A percentile compares a stretch with the other conserved stretches of the same genome.
Conservation (phyloP, 1,139 yeast species). For the Wickerhamiella infanticola region DNA sequence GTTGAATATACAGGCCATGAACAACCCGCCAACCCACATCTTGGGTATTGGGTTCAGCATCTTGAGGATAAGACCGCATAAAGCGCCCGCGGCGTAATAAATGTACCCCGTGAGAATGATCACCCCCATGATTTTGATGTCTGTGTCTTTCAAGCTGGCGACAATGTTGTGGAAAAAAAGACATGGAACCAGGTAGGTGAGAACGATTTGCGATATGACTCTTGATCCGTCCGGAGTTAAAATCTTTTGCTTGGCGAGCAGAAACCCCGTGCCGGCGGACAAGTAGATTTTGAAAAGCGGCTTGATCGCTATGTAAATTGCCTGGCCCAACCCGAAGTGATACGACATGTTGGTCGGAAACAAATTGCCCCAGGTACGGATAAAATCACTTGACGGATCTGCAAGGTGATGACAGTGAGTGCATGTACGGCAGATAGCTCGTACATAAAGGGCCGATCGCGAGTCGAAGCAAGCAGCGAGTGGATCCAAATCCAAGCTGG, state of each 20-base stretch:
- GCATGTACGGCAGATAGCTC: too few relatives aligned
- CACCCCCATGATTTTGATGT: conserved; percentile 63
- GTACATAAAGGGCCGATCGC: too few relatives aligned
- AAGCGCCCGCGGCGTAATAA: conserved; percentile 21
- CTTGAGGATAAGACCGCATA: conserved; percentile 20
- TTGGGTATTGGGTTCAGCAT: conserved; percentile 40
- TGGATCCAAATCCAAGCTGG: too few relatives aligned
- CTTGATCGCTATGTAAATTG: conserved; percentile 67
- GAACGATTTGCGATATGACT: conserved; percentile 57
- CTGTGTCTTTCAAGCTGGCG: conserved; percentile 48
- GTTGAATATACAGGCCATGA: conserved; percentile 55
- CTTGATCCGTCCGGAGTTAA: conserved; percentile 50
- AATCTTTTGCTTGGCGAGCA: conserved; percentile 42
- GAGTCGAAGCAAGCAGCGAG: too few relatives aligned
- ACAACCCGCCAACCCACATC: conserved; percentile 64
- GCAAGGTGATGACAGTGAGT: too few relatives aligned
- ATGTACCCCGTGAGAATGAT: conserved; percentile 50
- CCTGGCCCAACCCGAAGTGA: conserved; percentile 35
- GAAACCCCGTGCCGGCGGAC: conserved; percentile 55
- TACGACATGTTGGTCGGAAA: background rate
- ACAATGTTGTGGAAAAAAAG: conserved; percentile 67
- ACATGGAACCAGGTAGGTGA: conserved; percentile 62
- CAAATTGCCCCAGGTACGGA: too few relatives aligned
- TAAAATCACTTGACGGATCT: too few relatives aligned
- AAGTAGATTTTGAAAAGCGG: conserved; percentile 78